Conservation (phyloP, 2,329 filamentous ascomycete genomes). For the Dactylella cylindrospora region DNA sequence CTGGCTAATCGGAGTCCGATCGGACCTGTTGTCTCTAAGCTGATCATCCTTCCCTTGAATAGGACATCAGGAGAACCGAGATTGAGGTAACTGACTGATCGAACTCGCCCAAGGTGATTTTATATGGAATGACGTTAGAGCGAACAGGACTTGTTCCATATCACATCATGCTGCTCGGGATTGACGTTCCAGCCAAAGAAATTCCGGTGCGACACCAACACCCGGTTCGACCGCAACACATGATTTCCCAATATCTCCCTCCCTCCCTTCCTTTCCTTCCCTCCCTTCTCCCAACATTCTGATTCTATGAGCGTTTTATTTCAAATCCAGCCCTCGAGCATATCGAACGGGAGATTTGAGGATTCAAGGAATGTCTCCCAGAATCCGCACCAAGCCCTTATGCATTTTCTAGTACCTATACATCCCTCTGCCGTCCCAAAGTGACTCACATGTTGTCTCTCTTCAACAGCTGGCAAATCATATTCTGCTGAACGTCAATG, state of each 20-base stretch:
- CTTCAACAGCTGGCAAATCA: conserved; percentile 1
- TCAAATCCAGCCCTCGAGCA: too few relatives aligned
- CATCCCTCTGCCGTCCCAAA: too few relatives aligned
- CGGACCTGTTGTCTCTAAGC: conserved; percentile 3
- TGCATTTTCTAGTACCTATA: too few relatives aligned
- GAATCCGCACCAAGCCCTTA: too few relatives aligned
- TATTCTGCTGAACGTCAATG: background rate
- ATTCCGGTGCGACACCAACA: conserved; percentile 5
- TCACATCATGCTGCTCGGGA: conserved; percentile 44
- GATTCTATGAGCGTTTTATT: background rate
- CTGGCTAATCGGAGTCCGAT: conserved; percentile 1
- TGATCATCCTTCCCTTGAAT: background rate
- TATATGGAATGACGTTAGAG: conserved; percentile 35
- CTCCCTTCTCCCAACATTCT: too few relatives aligned
- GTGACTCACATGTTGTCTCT: conserved; percentile 1
- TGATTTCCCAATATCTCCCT: background rate
- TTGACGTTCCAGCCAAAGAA: too few relatives aligned
- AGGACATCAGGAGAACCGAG: background rate
- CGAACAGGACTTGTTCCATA: too few relatives aligned
- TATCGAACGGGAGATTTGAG: too few relatives aligned
- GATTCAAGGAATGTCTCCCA: too few relatives aligned
- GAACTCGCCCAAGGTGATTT: conserved; percentile 32
- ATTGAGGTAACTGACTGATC: background rate
- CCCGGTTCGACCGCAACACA: too few relatives aligned
- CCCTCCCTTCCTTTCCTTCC: conserved; percentile 6